Percentiles rank a stretch among this genome's conserved stretches.
phyloP scores from a whole-genome alignment of 1,139 yeast genomes.

The Oligophagozyma castellii region DNA sequence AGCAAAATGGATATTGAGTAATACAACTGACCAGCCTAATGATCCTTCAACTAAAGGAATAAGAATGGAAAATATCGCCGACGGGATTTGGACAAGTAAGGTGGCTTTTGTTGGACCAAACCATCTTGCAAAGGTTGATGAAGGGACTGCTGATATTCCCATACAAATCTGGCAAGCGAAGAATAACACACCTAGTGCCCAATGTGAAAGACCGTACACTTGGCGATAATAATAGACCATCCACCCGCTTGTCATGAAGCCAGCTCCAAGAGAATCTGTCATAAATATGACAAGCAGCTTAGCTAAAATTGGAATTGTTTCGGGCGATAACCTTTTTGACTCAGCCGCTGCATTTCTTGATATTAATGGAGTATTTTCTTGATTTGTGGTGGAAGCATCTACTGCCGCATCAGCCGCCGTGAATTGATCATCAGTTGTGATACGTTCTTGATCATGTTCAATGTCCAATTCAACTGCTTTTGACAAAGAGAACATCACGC shows the following conservation, averaged over 20 bases:
- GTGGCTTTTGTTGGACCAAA: conserved; percentile 76
- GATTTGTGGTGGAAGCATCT: conserved; percentile 7
- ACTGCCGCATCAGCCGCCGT: conserved; percentile 11
- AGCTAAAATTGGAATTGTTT: conserved; percentile 19
- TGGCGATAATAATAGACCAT: conserved; percentile 57
- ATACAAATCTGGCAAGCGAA: conserved; percentile 47
- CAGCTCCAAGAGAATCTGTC: conserved; percentile 72
- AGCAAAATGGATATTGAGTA: conserved; percentile 22
- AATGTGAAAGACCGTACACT: conserved; percentile 20
- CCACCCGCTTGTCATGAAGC: conserved; percentile 85
- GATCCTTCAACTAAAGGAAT: conserved; percentile 31
- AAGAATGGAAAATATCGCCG: conserved; percentile 50
- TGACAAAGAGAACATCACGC: conserved; percentile 40
- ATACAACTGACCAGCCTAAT: conserved; percentile 15
- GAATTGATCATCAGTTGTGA: conserved; percentile 8
- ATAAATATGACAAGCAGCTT: conserved; percentile 43
- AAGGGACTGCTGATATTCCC: conserved; percentile 55
- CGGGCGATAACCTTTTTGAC: conserved; percentile 12
- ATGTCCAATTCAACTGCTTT: conserved; percentile 37
- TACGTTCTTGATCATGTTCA: conserved; percentile 2
- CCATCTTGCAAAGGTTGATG: conserved; percentile 41
- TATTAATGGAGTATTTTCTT: conserved; percentile 17
- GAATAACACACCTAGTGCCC: conserved; percentile 36
- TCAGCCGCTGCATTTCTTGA: conserved; percentile 3
- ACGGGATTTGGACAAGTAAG: conserved; percentile 64